phyloP scores from a whole-genome alignment of 148 eudicot species.

The Amaranthus palmeri region DNA sequence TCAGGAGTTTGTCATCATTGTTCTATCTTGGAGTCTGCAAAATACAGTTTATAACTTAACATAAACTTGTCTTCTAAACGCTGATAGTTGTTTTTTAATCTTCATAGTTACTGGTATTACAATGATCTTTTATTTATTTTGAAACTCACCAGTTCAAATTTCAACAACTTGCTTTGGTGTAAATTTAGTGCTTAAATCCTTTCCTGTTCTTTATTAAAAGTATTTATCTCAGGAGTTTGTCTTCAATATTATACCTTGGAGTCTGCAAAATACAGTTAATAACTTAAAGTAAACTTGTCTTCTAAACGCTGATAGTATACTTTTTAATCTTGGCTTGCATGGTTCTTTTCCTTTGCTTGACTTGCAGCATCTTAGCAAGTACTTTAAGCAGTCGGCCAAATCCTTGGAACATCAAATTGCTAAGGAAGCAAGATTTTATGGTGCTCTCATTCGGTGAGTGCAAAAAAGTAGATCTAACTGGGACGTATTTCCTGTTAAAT shows the following conservation, averaged over 20 bases:
- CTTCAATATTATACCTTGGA: background rate
- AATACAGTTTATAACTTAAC: no score
- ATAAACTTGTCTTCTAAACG: no score
- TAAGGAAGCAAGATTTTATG: slow-evolving; percentile 94
- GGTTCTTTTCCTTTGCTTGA: slow-evolving; percentile 11
- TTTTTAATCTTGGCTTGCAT: background rate
- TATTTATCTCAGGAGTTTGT: background rate
- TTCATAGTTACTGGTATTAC: slow-evolving; percentile 75
- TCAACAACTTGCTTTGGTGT: background rate
- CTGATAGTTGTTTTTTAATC: slow-evolving; percentile 28
- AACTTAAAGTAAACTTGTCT: background rate
- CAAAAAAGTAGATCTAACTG: background rate
- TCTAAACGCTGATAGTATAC: background rate
- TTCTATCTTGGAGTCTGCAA: background rate
- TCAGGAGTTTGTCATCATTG: background rate
- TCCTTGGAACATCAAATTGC: slow-evolving; percentile 84
- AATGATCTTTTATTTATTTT: background rate
- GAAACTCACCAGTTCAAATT: background rate
- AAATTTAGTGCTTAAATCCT: background rate
- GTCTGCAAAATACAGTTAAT: background rate
- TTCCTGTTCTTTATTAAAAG: background rate
- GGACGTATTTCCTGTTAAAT: background rate
- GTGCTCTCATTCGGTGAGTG: slow-evolving; percentile 90
- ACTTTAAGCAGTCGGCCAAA: slow-evolving; percentile 95
- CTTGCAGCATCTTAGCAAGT: slow-evolving; percentile 84